phyloP scores from a whole-genome alignment of 768 basidiomycete species.

The Mycena crocata region DNA sequence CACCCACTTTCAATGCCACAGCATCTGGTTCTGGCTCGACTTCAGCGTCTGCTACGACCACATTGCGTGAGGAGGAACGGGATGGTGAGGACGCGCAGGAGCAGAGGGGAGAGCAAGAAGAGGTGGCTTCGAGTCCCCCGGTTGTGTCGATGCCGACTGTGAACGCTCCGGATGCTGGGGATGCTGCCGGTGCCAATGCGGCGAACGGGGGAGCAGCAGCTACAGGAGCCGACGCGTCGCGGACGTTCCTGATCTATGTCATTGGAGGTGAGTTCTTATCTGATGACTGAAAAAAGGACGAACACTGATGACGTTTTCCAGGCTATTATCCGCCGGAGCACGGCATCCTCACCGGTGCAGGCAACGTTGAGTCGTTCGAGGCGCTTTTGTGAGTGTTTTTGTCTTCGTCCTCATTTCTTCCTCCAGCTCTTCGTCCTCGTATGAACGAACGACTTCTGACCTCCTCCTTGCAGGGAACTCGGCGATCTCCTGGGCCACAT shows the following conservation, averaged over 20 bases:
- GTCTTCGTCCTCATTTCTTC: not conserved
- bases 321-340: constrained; percentile 96
- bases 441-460: not conserved
- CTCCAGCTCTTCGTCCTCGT: not conserved
- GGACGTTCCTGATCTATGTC: constrained; percentile 92
- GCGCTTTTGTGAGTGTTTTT: constrained; percentile 69
- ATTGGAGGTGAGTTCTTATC: constrained; percentile 70
- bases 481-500: constrained; percentile 86
- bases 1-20: too few species aligned
- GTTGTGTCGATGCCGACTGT: too few species aligned
- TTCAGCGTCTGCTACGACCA: too few species aligned
- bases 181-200: too few species aligned
- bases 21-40: too few species aligned
- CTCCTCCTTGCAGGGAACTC: constrained; percentile 67
- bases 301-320: constrained; percentile 46
- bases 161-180: too few species aligned
- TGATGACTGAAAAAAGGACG: too few species aligned
- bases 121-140: too few species aligned
- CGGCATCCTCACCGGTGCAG: constrained; percentile 84
- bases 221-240: constrained; percentile 47
- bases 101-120: not conserved
- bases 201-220: not conserved
- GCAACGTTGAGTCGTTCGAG: constrained; percentile 82
- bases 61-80: not conserved
- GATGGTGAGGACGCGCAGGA: not conserved